Evolutionary conservation across 225 moss, liverwort and hornwort species (phyloP), one percentile per base, ranked within the genome.

Genomic region (Physcomitrium patens): DNA sequence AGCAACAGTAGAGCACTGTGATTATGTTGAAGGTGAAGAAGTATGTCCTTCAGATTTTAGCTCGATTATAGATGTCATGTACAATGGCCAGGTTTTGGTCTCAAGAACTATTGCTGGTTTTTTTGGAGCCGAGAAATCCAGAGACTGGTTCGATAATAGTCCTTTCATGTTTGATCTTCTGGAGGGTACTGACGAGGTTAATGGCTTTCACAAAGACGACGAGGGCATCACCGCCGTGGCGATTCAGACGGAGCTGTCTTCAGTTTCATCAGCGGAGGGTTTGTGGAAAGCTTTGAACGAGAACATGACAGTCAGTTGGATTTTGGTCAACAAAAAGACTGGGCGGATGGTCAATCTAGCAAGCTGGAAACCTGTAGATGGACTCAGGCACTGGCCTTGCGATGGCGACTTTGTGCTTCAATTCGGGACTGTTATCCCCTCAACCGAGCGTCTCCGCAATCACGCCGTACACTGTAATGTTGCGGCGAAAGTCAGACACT

Each of bases 301-400:
- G 20, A 85, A 91, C 72, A 60, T 87, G 80, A 77, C 89, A 0
- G 84, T 86, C 0, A 96, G 93, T 63, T 96, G 95, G 93, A 93
- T 96, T 5, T 47, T 96, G 5, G 79, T 96, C 17, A 89, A 93
- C 75, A 86, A 85, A 76, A 60, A 41, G 8, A 86, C 91, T 0
- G 84, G 84, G 41, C 70, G 78, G 74, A 89, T 90, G 93, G 90
- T 84, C 0, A 96, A 93, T 69, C 83, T 96, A 0, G 83, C 91
- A 3, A 96, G 90, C 63, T 90, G 81, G 85, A 78, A 74, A 23
- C 80, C 95, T 0, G 71, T 93, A 0, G 90, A 87, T 9, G 95
- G 95, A 1, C 60, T 80, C 11, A 81, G 84, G 3, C 90, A 90
- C 26, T 91, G 93, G 91, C 93, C 95, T 0, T 86, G 84, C 17